phyloP scores from a whole-genome alignment of 805 yeast species.

The Metschnikowia matae region DNA sequence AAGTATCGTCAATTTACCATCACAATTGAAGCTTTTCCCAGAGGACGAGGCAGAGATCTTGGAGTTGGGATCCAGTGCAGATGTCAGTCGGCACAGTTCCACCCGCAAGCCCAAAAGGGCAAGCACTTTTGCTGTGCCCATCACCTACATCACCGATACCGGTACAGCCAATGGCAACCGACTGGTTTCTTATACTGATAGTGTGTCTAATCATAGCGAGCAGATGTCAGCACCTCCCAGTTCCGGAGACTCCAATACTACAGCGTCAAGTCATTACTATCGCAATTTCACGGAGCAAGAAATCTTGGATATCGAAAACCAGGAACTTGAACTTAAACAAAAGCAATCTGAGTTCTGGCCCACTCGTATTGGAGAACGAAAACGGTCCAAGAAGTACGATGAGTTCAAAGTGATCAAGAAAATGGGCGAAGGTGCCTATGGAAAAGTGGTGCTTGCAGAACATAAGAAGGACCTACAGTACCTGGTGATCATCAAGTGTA shows the following conservation, averaged over 20 bases:
- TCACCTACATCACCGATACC: conserved; percentile 15
- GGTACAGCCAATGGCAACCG: background rate
- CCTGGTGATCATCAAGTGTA: conserved; percentile 78
- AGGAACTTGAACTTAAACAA: conserved; percentile 32
- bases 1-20: conserved; percentile 40
- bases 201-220: conserved; percentile 8
- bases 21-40: conserved; percentile 50
- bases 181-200: conserved; percentile 7
- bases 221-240: conserved; percentile 6
- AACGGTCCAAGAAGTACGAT: conserved; percentile 65
- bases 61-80: conserved; percentile 26
- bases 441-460: conserved; percentile 80
- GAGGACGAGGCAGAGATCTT: conserved; percentile 31
- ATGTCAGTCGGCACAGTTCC: conserved; percentile 32
- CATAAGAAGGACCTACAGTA: conserved; percentile 60
- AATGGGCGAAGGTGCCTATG: conserved; percentile 97
- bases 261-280: conserved; percentile 15
- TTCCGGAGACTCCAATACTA: conserved; percentile 10
- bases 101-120: conserved; percentile 29
- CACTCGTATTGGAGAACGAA: conserved; percentile 51
- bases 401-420: conserved; percentile 71
- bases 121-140: conserved; percentile 28
- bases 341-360: conserved; percentile 47
- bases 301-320: conserved; percentile 44
- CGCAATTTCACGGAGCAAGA: conserved; percentile 36